Evolutionary conservation across 345 rosid genomes (phyloP).

Genomic region (Combretum micranthum): DNA sequence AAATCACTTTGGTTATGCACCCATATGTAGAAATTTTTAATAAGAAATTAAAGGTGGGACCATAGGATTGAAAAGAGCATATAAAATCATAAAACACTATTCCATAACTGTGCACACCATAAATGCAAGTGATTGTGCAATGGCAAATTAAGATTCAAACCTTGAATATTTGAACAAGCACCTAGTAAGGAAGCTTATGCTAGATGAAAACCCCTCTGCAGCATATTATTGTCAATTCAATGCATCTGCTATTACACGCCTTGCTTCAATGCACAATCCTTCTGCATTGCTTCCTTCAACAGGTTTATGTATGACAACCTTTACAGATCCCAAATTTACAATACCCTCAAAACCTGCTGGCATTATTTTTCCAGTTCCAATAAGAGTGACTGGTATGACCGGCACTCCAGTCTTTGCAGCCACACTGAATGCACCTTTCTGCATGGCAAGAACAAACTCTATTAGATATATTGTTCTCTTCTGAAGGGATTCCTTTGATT

Average conservation of each 20-base stretch:
- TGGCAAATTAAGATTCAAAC: too few species aligned
- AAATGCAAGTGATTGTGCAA: too few species aligned
- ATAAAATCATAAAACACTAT: too few species aligned
- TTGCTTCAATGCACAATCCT: constrained; percentile 54
- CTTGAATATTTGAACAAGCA: too few species aligned
- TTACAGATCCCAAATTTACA: constrained; percentile 57
- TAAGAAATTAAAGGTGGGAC: too few species aligned
- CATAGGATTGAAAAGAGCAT: too few species aligned
- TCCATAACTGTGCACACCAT: too few species aligned
- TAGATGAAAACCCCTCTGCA: neutral
- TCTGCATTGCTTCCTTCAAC: constrained; percentile 59
- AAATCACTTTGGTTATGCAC: too few species aligned
- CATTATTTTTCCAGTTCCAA: constrained; percentile 94
- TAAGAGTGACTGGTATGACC: constrained; percentile 70
- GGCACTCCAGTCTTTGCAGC: constrained; percentile 81
- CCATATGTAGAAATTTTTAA: too few species aligned
- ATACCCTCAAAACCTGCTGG: constrained; percentile 78
- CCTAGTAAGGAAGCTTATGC: too few species aligned
- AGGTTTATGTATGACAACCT: constrained; percentile 68
- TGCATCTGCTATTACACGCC: constrained; percentile 44
- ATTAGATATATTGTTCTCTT: constrained; percentile 3
- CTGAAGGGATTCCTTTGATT: too few species aligned
- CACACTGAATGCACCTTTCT: constrained; percentile 94
- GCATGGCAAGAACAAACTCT: constrained; percentile 15
- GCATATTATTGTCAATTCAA: constrained; percentile 28